Percentiles rank a stretch among this genome's conserved stretches.
Conservation (phyloP, 2,329 filamentous ascomycete species). For the Dactylonectria estremocensis region DNA sequence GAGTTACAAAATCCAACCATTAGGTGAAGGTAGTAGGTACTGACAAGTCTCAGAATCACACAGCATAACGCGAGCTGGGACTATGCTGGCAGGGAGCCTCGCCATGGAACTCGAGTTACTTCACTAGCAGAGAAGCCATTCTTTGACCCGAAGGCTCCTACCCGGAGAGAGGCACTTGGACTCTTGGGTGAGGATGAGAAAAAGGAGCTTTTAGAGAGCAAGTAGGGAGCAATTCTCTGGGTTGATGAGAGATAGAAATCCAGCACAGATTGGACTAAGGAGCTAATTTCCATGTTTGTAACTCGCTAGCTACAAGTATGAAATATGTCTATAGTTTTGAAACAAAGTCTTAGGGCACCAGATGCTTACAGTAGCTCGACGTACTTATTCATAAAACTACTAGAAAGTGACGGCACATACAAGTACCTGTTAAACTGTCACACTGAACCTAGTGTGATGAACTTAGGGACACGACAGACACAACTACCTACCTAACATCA, state of each 20-base stretch:
- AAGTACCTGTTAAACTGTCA: no score
- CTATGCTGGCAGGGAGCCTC: conserved; percentile 76
- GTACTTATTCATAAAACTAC: no score
- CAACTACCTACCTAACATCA: no score
- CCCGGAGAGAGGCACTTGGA: conserved; percentile 76
- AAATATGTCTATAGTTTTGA: no score
- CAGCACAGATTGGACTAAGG: not conserved
- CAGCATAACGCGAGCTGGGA: conserved; percentile 84
- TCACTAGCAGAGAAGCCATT: conserved; percentile 80
- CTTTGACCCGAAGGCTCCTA: conserved; percentile 76
- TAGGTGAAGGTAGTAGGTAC: not conserved
- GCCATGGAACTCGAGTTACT: conserved; percentile 81
- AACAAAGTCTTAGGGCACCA: no score
- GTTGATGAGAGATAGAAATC: not conserved
- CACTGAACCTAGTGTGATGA: no score
- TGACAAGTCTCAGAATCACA: conserved; percentile 67
- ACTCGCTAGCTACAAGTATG: no score
- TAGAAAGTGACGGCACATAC: no score
- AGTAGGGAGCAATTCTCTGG: not conserved
- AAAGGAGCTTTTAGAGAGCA: conserved; percentile 44
- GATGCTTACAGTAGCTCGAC: no score
- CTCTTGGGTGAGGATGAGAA: conserved; percentile 71
- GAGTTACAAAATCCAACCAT: conserved; percentile 34
- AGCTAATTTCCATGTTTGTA: no score
- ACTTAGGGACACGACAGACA: no score